Evolutionary conservation across 2,329 filamentous ascomycete species (phyloP), one percentile per base, ranked within the genome.

Genomic region (Boeremia exigua): DNA sequence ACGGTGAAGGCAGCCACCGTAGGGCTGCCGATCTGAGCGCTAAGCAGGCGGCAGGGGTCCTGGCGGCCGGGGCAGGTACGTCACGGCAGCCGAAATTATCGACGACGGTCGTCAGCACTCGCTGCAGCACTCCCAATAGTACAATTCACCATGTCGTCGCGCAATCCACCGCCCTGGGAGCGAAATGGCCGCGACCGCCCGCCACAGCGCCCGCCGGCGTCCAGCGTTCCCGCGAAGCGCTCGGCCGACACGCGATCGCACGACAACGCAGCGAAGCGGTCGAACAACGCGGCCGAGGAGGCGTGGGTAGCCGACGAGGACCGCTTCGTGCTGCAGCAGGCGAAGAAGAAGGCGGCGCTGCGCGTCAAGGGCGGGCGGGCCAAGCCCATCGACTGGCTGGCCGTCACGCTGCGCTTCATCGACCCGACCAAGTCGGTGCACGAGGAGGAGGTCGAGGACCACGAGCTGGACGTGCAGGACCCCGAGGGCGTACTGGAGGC

Each of bases 271-370:
- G 54, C 70, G 56, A 81, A 81, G 64, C 78, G 79, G 37, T 74
- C 76, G 14, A 70, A 68, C 4, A 78, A 81, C 56, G 78, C 77
- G 32, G 77, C 79, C 59, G 80, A 82, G 65, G 79, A 78, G 53
- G 79, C 79, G 19, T 99, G 95, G 82, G 91, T 98, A 17, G 91
- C 94, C 48, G 91, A 96, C 67, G 95, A 99, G 76, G 95, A 99
- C 79, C 88, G 89, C 62, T 99, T 99, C 71, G 95, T 98, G 53
- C 81, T 99, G 70, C 93, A 92, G 77, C 95, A 99, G 78, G 90
- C 94, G 42, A 99, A 98, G 82, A 98, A 96, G 81, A 98, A 97
- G 81, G 94, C 95, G 37, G 91, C 93, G 62, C 96, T 99, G 65
- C 89, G 95, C 36, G 92, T 98, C 40, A 91, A 92, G 66, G 93